Conservation (phyloP, 345 rosid genomes). For the Firmiana major region DNA sequence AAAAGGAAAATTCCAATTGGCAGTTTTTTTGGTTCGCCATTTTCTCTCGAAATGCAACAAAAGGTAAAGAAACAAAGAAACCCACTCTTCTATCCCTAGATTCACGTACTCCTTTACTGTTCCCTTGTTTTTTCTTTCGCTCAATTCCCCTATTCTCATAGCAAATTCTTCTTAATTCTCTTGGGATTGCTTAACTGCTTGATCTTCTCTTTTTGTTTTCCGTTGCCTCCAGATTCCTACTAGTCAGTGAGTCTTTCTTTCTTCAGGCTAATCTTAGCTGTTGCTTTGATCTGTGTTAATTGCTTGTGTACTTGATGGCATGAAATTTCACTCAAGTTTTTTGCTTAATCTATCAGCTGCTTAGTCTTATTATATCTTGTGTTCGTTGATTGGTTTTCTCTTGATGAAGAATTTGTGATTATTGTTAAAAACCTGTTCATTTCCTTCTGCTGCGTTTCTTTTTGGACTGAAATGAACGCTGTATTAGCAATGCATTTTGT, state of each 20-base stretch:
- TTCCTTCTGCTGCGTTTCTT: not conserved
- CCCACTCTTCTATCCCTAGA: constrained; percentile 8
- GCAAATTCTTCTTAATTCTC: not conserved
- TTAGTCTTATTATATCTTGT: not conserved
- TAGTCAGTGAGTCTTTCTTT: constrained; percentile 3
- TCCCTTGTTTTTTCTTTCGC: not conserved
- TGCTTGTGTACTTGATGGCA: not conserved
- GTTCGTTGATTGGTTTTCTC: not conserved
- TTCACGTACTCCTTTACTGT: constrained; percentile 11
- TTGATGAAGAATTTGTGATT: not conserved
- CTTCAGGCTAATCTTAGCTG: not conserved
- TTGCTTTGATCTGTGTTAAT: not conserved
- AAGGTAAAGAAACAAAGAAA: constrained; percentile 11
- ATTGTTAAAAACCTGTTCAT: not conserved
- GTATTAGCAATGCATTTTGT: not conserved
- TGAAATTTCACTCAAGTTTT: not conserved
- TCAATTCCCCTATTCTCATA: not conserved
- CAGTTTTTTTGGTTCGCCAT: not conserved
- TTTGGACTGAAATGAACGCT: not conserved
- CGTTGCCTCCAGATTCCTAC: not conserved
- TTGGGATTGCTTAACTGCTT: not conserved
- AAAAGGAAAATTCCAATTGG: not conserved
- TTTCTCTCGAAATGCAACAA: constrained; percentile 12
- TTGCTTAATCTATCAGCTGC: not conserved
- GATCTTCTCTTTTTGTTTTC: not conserved